phyloP scores from a whole-genome alignment of 257 asterid species.

The Ilex aquifolium region DNA sequence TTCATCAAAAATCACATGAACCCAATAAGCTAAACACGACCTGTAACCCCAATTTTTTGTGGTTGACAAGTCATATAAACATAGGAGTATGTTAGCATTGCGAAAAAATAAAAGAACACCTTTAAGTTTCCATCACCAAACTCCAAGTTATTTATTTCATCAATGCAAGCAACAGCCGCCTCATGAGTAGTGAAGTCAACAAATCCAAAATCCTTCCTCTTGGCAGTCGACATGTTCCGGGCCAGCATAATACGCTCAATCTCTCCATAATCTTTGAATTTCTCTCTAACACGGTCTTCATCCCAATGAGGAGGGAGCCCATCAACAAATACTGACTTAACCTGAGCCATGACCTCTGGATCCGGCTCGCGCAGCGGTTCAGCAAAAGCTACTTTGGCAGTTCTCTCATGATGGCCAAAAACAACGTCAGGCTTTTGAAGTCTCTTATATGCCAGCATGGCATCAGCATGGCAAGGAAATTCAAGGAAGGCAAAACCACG shows the following conservation, averaged over 20 bases:
- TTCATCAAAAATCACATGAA: too few species aligned
- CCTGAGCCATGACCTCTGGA: slow-evolving; percentile 65
- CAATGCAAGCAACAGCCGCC: slow-evolving; percentile 54
- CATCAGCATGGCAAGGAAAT: slow-evolving; percentile 51
- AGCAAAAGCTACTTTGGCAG: slow-evolving; percentile 65
- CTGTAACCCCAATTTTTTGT: too few species aligned
- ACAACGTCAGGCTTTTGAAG: slow-evolving; percentile 54
- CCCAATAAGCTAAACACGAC: too few species aligned
- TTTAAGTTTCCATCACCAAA: slow-evolving; percentile 44
- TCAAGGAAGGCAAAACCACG: slow-evolving; percentile 62
- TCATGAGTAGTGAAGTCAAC: slow-evolving; percentile 51
- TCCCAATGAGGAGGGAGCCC: slow-evolving; percentile 61
- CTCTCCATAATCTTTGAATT: slow-evolving; percentile 42
- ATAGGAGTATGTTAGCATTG: too few species aligned
- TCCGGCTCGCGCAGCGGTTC: slow-evolving; percentile 61
- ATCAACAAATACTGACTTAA: slow-evolving; percentile 58
- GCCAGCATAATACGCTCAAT: slow-evolving; percentile 41
- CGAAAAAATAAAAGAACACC: slow-evolving; percentile 22
- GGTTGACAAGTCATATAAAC: too few species aligned
- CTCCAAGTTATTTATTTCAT: slow-evolving; percentile 41
- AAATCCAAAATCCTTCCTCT: slow-evolving; percentile 64
- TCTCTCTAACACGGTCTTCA: slow-evolving; percentile 46
- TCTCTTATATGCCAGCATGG: slow-evolving; percentile 51
- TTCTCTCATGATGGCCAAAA: slow-evolving; percentile 57
- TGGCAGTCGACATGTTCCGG: slow-evolving; percentile 54